Percentiles rank a stretch among this genome's conserved stretches.
Evolutionary conservation across 148 eudicot genomes (phyloP).

Genomic region (Chenopodium formosanum): DNA sequence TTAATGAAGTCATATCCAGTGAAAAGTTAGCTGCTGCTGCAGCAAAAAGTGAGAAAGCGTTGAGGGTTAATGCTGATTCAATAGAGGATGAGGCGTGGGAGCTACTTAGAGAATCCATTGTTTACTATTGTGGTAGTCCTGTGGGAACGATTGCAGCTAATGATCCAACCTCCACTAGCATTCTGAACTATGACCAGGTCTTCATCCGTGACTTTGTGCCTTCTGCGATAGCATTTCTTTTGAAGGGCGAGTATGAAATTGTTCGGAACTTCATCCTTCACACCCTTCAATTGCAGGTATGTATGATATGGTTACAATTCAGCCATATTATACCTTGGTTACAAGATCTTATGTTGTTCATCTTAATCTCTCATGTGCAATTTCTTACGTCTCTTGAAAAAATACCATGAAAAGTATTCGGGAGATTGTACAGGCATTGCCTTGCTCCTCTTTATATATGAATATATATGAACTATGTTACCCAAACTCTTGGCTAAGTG

Average conservation of each 20-base stretch:
- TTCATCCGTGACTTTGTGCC: constrained; percentile 68
- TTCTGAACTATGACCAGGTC: constrained; percentile 64
- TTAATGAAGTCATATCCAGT: constrained; percentile 10
- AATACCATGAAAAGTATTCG: neutral
- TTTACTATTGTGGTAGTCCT: constrained; percentile 68
- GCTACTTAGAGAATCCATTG: constrained; percentile 59
- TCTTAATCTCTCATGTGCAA: neutral
- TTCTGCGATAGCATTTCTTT: constrained; percentile 62
- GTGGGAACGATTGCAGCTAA: constrained; percentile 92
- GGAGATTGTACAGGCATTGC: neutral
- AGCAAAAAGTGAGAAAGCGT: constrained; percentile 25
- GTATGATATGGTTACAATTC: neutral
- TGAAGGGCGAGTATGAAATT: constrained; percentile 67
- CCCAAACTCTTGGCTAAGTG: neutral
- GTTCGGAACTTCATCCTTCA: constrained; percentile 63
- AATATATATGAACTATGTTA: neutral
- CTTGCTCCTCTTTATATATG: neutral
- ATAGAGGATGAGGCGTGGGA: constrained; percentile 86
- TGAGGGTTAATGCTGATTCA: constrained; percentile 35
- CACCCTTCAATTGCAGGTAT: constrained; percentile 76
- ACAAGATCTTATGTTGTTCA: neutral
- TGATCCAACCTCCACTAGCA: constrained; percentile 57
- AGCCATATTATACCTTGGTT: neutral
- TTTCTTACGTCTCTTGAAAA: neutral
- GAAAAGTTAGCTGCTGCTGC: constrained; percentile 25